Evolutionary conservation across 2,329 filamentous ascomycete genomes (phyloP).

Genomic region (Colletotrichum sp.): DNA sequence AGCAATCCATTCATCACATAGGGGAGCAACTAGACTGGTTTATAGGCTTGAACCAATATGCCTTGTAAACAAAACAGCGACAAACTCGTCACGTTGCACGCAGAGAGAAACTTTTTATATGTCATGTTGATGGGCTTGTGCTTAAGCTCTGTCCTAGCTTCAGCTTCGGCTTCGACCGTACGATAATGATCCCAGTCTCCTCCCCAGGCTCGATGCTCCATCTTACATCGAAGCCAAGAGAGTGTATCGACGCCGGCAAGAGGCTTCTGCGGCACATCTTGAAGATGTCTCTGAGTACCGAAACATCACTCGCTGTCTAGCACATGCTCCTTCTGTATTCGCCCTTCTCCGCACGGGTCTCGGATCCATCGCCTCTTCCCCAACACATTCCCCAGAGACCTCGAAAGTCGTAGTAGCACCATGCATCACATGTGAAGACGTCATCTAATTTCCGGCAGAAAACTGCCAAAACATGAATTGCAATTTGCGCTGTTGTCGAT

Average conservation of each 20-base stretch:
- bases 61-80: not conserved
- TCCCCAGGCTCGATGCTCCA: not conserved
- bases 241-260: not conserved
- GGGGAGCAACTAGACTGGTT: not conserved
- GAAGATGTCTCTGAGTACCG: not conserved
- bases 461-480: not conserved
- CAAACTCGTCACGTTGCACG: not conserved
- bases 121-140: not conserved
- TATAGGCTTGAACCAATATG: not conserved
- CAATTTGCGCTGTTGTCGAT: not conserved
- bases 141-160: not conserved
- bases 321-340: not conserved
- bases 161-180: not conserved
- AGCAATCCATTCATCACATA: not conserved
- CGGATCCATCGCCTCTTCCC: not conserved
- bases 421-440: not conserved
- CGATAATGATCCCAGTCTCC: not conserved
- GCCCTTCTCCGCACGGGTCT: not conserved
- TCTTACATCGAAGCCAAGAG: not conserved
- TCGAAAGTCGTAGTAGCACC: not conserved
- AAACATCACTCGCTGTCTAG: not conserved
- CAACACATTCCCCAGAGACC: not conserved
- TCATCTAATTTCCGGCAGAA: not conserved
- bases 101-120: not conserved
- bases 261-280: not conserved